These are phyloP conservation scores for Lasiosphaeriaceae sp. DNA, from an alignment of 495 filamentous ascomycete species.

Conservation along the genomic window DNA sequence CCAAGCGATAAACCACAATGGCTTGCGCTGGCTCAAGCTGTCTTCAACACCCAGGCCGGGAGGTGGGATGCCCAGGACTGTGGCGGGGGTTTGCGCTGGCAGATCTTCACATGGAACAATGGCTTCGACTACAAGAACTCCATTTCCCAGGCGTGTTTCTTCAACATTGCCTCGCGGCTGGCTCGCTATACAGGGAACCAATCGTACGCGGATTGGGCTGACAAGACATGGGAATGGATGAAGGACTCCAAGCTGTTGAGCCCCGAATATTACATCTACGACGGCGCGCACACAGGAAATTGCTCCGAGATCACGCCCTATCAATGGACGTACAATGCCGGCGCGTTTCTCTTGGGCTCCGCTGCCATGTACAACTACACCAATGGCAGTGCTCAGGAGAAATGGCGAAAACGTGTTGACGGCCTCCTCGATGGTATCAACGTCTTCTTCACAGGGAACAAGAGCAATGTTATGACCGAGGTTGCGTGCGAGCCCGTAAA, in stretches of 20 bases:
- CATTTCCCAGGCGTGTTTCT: constrained; percentile 66
- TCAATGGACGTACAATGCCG: constrained; percentile 70
- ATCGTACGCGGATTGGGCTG: constrained; percentile 69
- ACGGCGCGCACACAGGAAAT: constrained; percentile 52
- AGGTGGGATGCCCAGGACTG: constrained; percentile 67
- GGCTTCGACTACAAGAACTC: constrained; percentile 78
- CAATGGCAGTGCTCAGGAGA: constrained; percentile 35
- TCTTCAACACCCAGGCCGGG: constrained; percentile 68
- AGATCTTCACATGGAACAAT: constrained; percentile 74
- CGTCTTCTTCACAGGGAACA: constrained; percentile 50
- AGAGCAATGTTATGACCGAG: constrained; percentile 59
- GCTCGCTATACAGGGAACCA: constrained; percentile 66
- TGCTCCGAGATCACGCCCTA: constrained; percentile 46
- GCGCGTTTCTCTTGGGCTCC: constrained; percentile 65
- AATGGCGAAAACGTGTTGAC: constrained; percentile 51
- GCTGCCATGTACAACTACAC: constrained; percentile 67
- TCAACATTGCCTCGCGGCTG: constrained; percentile 67
- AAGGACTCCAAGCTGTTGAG: constrained; percentile 44
- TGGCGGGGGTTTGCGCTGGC: constrained; percentile 76
- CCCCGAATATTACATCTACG: constrained; percentile 50
- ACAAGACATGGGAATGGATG: constrained; percentile 68
- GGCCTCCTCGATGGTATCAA: constrained; percentile 47
- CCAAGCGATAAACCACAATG: constrained; percentile 59
- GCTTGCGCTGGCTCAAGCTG: constrained; percentile 74
- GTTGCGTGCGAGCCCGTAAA: constrained; percentile 64